Base-by-base conservation (phyloP, 2,329 filamentous ascomycete genomes). In the Coniochaeta sp. region DNA sequence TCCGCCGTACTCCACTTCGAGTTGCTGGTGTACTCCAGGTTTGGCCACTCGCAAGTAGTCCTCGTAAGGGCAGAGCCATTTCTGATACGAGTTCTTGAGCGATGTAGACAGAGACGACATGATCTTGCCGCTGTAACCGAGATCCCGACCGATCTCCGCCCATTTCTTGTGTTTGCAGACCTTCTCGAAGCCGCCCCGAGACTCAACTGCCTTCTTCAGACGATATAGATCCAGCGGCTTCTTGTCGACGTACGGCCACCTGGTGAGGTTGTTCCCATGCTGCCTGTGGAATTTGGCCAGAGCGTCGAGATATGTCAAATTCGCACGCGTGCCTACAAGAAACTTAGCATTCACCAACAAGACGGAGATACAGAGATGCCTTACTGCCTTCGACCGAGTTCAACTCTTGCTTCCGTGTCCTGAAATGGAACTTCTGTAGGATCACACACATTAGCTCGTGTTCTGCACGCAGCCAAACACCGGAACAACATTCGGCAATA, bases 91-190 rank as follows among this genome's bases (percentile, higher is more conserved):
- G 68, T 99, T 99, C 68, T 97, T 99, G 38, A 99, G 79, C 5
- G 94, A 97, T 0, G 94, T 99, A 6, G 94, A 99, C 46, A 99
- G 74, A 8, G 94, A 97, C 2, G 92, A 97, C 94, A 99, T 99
- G 57, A 99, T 99, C 74, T 99, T 99, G 65, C 94, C 94, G 65
- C 92, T 97, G 70, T 99, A 99, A 51, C 94, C 94, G 47, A 99
- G 74, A 66, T 97, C 94, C 63, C 94, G 85, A 30, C 94, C 94
- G 60, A 99, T 97, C 68, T 99, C 94, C 14, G 94, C 94, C 94
- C 94, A 99, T 73, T 97, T 97, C 72, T 99, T 99, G 52, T 86
- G 79, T 70, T 96, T 96, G 78, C 94, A 99, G 42, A 99, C 94
- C 64, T 89, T 89, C 51, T 96, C 91, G 61, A 99, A 99, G 3